phyloP scores from a whole-genome alignment of 495 filamentous ascomycete species.

The Astrocystis sublimbata region DNA sequence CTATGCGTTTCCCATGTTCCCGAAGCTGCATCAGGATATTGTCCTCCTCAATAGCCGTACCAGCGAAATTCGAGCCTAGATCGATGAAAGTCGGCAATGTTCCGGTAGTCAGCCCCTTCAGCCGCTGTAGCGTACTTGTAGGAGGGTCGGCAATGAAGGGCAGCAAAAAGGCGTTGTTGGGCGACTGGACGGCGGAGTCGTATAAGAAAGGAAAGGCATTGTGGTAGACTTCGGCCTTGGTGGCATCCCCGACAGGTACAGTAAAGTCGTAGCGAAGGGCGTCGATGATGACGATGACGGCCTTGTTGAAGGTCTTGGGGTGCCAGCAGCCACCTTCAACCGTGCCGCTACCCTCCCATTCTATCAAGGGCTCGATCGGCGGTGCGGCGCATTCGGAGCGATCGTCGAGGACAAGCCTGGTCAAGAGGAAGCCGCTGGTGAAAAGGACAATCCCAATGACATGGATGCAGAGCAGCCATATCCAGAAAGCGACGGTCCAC shows the following conservation, averaged over 20 bases:
- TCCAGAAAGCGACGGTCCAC: conserved; percentile 55
- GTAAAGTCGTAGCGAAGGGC: conserved; percentile 97
- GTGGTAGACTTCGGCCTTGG: conserved; percentile 69
- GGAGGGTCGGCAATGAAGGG: conserved; percentile 98
- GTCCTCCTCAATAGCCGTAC: conserved; percentile 96
- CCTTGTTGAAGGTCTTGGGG: conserved; percentile 86
- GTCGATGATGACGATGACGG: conserved; percentile 88
- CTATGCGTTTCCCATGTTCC: conserved; percentile 77
- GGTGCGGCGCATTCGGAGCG: conserved; percentile 78
- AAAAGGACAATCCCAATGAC: conserved; percentile 84
- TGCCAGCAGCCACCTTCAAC: conserved; percentile 86
- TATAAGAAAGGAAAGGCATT: conserved; percentile 85
- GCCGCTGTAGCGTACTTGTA: conserved; percentile 84
- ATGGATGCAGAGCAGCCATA: conserved; percentile 67
- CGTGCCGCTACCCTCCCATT: conserved; percentile 48
- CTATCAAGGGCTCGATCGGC: conserved; percentile 55
- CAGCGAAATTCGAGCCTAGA: conserved; percentile 90
- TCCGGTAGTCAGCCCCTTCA: conserved; percentile 94
- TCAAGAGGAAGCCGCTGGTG: conserved; percentile 94
- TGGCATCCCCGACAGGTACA: conserved; percentile 65
- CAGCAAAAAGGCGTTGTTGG: conserved; percentile 80
- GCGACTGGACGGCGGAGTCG: conserved; percentile 70
- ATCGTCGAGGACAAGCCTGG: conserved; percentile 82
- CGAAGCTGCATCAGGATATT: conserved; percentile 85
- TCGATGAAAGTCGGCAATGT: conserved; percentile 95